Evolutionary conservation across 2,329 filamentous ascomycete species (phyloP).

Genomic region (Lasiodiplodia theobromae): DNA sequence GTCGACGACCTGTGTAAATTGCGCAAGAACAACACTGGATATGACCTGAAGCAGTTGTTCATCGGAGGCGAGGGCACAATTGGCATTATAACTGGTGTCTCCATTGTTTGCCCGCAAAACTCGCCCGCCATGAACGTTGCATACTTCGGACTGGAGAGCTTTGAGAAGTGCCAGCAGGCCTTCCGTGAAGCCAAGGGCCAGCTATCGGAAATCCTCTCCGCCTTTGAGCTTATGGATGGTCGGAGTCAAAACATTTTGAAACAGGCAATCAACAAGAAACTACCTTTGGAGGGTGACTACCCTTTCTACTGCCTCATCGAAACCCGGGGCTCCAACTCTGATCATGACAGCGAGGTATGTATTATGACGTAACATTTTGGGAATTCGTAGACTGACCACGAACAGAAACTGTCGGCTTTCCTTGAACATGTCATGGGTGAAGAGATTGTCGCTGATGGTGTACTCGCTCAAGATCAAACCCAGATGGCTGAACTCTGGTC

Average conservation of each 20-base stretch:
- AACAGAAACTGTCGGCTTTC: slow-evolving; percentile 82
- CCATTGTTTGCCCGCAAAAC: slow-evolving; percentile 86
- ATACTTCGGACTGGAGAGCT: slow-evolving; percentile 89
- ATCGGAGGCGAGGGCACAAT: slow-evolving; percentile 96
- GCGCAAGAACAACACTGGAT: slow-evolving; percentile 98
- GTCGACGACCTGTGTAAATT: slow-evolving; percentile 87
- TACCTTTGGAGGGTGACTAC: slow-evolving; percentile 81
- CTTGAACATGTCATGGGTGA: slow-evolving; percentile 90
- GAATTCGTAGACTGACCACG: slow-evolving; percentile 30
- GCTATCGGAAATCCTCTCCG: slow-evolving; percentile 92
- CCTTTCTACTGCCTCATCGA: slow-evolving; percentile 98
- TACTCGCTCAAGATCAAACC: slow-evolving; percentile 91
- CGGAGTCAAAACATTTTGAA: slow-evolving; percentile 79
- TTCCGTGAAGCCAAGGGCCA: slow-evolving; percentile 90
- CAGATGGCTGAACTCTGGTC: slow-evolving; percentile 86
- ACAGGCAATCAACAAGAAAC: slow-evolving; percentile 75
- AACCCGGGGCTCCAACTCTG: slow-evolving; percentile 91
- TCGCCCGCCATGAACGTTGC: slow-evolving; percentile 92
- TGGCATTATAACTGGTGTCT: slow-evolving; percentile 89
- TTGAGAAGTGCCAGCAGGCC: slow-evolving; percentile 83
- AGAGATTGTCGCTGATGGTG: slow-evolving; percentile 86
- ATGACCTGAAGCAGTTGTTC: slow-evolving; percentile 96
- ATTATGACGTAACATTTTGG: neutral
- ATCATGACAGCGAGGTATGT: slow-evolving; percentile 77
- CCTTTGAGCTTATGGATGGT: slow-evolving; percentile 96